Conservation (phyloP, 768 basidiomycete species). For the Phaeotremella skinneri region DNA sequence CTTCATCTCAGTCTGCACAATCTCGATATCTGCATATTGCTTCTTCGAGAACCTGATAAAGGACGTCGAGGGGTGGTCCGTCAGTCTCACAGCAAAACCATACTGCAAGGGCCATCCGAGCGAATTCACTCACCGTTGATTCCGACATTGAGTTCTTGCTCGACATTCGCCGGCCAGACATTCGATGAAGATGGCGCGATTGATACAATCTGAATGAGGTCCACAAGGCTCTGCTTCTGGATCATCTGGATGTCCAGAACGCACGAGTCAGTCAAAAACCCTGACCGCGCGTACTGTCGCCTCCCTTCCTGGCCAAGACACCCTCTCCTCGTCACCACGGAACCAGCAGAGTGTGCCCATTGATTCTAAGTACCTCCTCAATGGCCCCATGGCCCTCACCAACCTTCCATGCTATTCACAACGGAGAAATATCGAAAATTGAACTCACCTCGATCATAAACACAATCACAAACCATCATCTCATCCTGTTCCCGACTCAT, state of each 20-base stretch:
- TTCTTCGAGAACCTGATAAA: constrained; percentile 73
- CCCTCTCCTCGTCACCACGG: not conserved
- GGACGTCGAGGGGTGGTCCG: no score
- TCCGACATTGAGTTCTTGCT: constrained; percentile 75
- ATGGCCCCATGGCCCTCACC: not conserved
- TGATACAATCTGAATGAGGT: constrained; percentile 88
- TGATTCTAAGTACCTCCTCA: not conserved
- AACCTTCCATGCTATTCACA: not conserved
- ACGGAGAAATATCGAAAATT: not conserved
- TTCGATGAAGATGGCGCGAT: constrained; percentile 93
- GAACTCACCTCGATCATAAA: constrained; percentile 73
- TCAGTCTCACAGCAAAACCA: no score
- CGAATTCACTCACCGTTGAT: constrained; percentile 72
- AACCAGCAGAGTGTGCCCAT: not conserved
- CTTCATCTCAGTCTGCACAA: constrained; percentile 92
- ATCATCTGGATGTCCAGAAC: constrained; percentile 55
- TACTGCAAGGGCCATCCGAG: no score
- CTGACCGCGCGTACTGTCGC: not conserved
- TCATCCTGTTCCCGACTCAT: constrained; percentile 82
- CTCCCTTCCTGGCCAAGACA: constrained; percentile 1
- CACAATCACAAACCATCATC: constrained; percentile 94
- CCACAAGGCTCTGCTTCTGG: constrained; percentile 72
- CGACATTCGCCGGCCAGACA: constrained; percentile 88
- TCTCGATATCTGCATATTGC: constrained; percentile 79
- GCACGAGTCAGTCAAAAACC: constrained; percentile 18